Conservation (phyloP, 176 grass and related monocot species). For the Aegilops umbellulata region DNA sequence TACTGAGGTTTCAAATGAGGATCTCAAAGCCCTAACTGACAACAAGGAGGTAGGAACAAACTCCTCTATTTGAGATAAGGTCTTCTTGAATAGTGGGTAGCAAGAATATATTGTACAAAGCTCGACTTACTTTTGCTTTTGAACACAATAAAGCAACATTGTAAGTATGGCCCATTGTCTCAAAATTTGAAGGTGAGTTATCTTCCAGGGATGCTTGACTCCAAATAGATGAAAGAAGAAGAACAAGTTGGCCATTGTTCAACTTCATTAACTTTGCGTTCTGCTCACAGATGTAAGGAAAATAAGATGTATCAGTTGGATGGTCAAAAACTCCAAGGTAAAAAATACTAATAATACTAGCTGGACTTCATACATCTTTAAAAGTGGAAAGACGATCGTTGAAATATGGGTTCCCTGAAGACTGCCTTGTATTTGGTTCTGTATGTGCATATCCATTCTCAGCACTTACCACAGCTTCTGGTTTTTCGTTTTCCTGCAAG, state of each 20-base stretch:
- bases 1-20: not conserved
- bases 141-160: constrained; percentile 72
- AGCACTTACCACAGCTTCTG: constrained; percentile 29
- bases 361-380: constrained; percentile 37
- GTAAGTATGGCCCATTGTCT: constrained; percentile 77
- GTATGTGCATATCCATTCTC: constrained; percentile 32
- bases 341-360: not conserved
- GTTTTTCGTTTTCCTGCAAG: constrained; percentile 29
- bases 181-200: constrained; percentile 84
- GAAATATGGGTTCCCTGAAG: constrained; percentile 19
- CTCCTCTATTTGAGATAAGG: not conserved
- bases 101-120: not conserved
- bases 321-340: not conserved
- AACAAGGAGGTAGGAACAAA: not conserved
- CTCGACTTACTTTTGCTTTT: constrained; percentile 63
- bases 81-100: constrained; percentile 8
- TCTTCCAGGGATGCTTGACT: constrained; percentile 76
- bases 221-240: constrained; percentile 95
- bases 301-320: constrained; percentile 22
- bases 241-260: constrained; percentile 72
- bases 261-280: constrained; percentile 72
- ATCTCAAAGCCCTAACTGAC: not conserved
- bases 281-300: constrained; percentile 39
- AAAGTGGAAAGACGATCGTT: constrained; percentile 18
- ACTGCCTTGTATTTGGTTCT: constrained; percentile 31